Percentiles rank a stretch among this genome's conserved stretches.
Evolutionary conservation across 1,284 basidiomycete species (phyloP).

Genomic region (Clitocybe nebularis): DNA sequence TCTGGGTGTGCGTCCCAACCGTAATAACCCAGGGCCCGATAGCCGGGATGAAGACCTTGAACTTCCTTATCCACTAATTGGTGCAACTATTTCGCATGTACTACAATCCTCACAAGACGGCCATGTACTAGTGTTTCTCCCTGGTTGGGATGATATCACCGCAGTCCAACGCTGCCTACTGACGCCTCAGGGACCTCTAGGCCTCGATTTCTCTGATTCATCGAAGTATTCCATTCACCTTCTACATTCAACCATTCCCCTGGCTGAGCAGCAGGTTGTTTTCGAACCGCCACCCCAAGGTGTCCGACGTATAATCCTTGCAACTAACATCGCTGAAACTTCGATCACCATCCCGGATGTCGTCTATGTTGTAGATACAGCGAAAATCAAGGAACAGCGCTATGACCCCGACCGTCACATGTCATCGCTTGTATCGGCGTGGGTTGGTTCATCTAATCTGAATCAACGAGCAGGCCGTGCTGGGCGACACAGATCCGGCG

Average conservation of each 20-base stretch:
- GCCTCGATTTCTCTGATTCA: slow-evolving; percentile 59
- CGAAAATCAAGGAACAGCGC: slow-evolving; percentile 87
- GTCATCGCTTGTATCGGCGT: slow-evolving; percentile 83
- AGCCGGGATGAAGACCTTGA: slow-evolving; percentile 66
- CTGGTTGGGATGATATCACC: slow-evolving; percentile 92
- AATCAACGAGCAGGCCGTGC: slow-evolving; percentile 94
- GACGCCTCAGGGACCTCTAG: slow-evolving; percentile 50
- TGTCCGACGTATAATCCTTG: slow-evolving; percentile 83
- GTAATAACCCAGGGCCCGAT: slow-evolving; percentile 17
- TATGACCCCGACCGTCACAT: slow-evolving; percentile 90
- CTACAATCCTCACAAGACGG: slow-evolving; percentile 75
- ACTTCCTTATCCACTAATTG: slow-evolving; percentile 81
- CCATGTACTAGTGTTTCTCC: slow-evolving; percentile 89
- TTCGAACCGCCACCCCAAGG: slow-evolving; percentile 79
- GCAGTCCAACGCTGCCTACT: slow-evolving; percentile 70
- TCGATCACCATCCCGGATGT: slow-evolving; percentile 96
- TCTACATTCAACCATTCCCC: slow-evolving; percentile 88
- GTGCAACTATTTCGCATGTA: slow-evolving; percentile 80
- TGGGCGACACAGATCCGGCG: slow-evolving; percentile 87
- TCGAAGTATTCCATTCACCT: slow-evolving; percentile 77
- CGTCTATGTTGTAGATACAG: slow-evolving; percentile 91
- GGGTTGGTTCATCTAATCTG: slow-evolving; percentile 92
- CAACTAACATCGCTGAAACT: slow-evolving; percentile 97
- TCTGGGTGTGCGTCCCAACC: slow-evolving; percentile 23
- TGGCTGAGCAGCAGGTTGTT: slow-evolving; percentile 87